Evolutionary conservation across 352 stramenopile species (phyloP).

Genomic region (Hyaloperonospora brassicae): DNA sequence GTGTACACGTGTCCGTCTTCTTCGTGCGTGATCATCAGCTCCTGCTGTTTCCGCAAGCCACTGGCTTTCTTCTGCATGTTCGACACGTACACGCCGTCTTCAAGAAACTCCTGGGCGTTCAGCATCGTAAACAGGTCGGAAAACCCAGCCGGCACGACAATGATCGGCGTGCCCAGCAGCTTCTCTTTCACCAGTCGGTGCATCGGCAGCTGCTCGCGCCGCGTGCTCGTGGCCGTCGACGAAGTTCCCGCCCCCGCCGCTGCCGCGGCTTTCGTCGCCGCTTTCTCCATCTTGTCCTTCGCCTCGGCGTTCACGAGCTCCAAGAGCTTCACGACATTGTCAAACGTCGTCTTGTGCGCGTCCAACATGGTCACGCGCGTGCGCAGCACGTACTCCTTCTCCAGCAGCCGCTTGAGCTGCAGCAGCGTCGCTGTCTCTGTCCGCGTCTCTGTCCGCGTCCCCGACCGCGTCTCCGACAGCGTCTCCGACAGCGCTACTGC

Average conservation of each 20-base stretch:
- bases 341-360: constrained; percentile 73
- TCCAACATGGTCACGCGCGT: constrained; percentile 71
- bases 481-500: constrained; percentile 38
- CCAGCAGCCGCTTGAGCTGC: constrained; percentile 39
- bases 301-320: constrained; percentile 77
- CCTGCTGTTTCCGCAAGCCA: constrained; percentile 72
- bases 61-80: constrained; percentile 84
- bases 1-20: constrained; percentile 74
- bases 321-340: constrained; percentile 72
- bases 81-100: constrained; percentile 69
- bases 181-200: constrained; percentile 64
- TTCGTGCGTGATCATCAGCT: constrained; percentile 74
- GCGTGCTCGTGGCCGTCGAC: constrained; percentile 19
- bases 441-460: constrained; percentile 23
- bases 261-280: constrained; percentile 53
- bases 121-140: constrained; percentile 86
- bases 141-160: constrained; percentile 83
- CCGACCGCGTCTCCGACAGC: constrained; percentile 17
- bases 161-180: constrained; percentile 83
- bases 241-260: constrained; percentile 13
- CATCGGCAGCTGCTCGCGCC: constrained; percentile 65
- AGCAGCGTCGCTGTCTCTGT: constrained; percentile 30
- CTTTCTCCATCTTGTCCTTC: constrained; percentile 82
- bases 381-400: constrained; percentile 58
- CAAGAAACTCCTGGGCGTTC: constrained; percentile 84